phyloP scores from a whole-genome alignment of 768 basidiomycete genomes.

The Trametopsis cervina region DNA sequence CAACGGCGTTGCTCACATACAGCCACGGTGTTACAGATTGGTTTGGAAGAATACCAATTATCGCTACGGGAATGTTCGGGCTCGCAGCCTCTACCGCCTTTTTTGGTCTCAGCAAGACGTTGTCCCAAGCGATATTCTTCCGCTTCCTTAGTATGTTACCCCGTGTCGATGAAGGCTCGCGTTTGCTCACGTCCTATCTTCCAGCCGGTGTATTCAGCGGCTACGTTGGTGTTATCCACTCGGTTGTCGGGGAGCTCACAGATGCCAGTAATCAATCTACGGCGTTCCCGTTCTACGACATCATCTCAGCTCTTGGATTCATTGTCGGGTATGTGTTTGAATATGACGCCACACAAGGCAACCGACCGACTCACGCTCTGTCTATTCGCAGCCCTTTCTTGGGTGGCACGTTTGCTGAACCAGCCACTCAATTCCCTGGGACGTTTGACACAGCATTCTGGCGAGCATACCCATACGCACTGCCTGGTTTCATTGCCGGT shows the following conservation, averaged over 20 bases:
- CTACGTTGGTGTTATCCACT: slow-evolving; percentile 34
- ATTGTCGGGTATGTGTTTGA: slow-evolving; percentile 42
- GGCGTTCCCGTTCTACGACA: slow-evolving; percentile 53
- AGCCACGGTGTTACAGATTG: too few relatives aligned
- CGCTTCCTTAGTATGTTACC: slow-evolving; percentile 33
- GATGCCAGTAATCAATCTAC: slow-evolving; percentile 53
- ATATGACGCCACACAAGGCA: slow-evolving; percentile 5
- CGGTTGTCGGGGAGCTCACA: slow-evolving; percentile 38
- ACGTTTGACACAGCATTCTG: slow-evolving; percentile 41
- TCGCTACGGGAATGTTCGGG: slow-evolving; percentile 44
- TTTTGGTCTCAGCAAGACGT: slow-evolving; percentile 52
- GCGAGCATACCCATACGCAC: slow-evolving; percentile 46
- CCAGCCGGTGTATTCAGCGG: slow-evolving; percentile 21
- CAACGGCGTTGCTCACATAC: not conserved
- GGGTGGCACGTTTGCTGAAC: slow-evolving; percentile 53
- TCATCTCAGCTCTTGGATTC: slow-evolving; percentile 50
- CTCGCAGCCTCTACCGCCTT: slow-evolving; percentile 41
- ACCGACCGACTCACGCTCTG: too few relatives aligned
- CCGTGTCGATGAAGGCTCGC: not conserved
- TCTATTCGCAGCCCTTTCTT: slow-evolving; percentile 42
- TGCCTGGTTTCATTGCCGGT: slow-evolving; percentile 48
- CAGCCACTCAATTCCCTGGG: slow-evolving; percentile 37
- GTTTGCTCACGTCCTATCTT: not conserved
- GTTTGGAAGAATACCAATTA: slow-evolving; percentile 56
- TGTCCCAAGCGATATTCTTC: slow-evolving; percentile 37